Conservation (phyloP, 306 rosid species). For the Pyrus communis region DNA sequence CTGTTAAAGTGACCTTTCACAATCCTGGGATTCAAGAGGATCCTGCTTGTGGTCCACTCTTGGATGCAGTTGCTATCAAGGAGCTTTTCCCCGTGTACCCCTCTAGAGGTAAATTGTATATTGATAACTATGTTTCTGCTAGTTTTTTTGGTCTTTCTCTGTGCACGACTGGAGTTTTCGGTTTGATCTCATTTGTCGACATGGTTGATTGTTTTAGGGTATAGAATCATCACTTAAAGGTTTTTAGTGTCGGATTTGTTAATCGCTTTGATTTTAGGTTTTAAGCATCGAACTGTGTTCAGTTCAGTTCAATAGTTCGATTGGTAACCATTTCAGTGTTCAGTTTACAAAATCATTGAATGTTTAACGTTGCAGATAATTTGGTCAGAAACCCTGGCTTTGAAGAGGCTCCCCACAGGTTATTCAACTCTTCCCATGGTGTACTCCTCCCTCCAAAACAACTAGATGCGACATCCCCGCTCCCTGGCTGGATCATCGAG, state of each 20-base stretch:
- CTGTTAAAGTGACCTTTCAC: conserved; percentile 60
- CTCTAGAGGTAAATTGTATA: conserved; percentile 51
- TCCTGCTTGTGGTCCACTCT: conserved; percentile 86
- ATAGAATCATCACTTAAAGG: background rate
- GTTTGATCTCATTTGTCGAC: background rate
- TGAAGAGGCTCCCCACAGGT: conserved; percentile 82
- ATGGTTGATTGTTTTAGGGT: background rate
- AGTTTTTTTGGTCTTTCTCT: no score
- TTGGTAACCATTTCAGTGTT: background rate
- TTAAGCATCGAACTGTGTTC: no score
- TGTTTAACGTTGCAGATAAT: conserved; percentile 47
- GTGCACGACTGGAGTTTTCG: background rate
- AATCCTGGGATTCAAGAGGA: conserved; percentile 94
- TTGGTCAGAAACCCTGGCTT: conserved; percentile 69
- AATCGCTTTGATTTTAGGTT: no score
- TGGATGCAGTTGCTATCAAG: conserved; percentile 90
- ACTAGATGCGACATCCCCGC: conserved; percentile 74
- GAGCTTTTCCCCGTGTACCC: conserved; percentile 60
- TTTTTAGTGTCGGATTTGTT: no score
- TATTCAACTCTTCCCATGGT: conserved; percentile 68
- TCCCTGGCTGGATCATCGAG: conserved; percentile 90
- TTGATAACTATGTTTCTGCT: background rate
- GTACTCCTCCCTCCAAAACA: conserved; percentile 87
- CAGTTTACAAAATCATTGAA: background rate
- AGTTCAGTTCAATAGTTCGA: background rate